Percentiles rank a stretch among this genome's conserved stretches.
Conservation (phyloP, 2,329 filamentous ascomycete genomes). For the Trichoderma sp. region DNA sequence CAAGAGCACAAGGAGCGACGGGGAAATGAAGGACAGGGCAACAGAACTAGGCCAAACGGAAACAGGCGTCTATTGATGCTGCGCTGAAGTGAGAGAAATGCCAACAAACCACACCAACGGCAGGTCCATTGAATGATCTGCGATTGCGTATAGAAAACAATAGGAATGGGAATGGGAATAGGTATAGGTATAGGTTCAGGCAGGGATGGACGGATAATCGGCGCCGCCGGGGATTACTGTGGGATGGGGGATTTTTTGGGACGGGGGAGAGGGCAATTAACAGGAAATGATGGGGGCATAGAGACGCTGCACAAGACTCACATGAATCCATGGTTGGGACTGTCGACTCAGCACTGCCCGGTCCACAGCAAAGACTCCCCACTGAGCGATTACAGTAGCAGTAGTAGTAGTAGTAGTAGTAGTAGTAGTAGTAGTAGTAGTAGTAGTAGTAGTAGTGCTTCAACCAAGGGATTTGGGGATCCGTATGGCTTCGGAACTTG, state of each 20-base stretch:
- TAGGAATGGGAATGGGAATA: too few species aligned
- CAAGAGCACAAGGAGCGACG: neutral
- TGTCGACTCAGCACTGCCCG: conserved; percentile 7
- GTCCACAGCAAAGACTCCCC: conserved; percentile 5
- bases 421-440: too few species aligned
- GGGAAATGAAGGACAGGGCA: neutral
- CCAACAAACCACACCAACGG: neutral
- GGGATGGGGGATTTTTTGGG: neutral
- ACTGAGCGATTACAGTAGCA: conserved; percentile 13
- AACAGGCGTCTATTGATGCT: neutral
- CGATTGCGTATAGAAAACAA: neutral
- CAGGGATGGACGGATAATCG: neutral
- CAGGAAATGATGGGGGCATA: conserved; percentile 4
- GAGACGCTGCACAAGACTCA: conserved; percentile 11
- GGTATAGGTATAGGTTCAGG: neutral
- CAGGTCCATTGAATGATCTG: conserved; percentile 7
- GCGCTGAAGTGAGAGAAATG: neutral
- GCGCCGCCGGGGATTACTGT: conserved; percentile 4
- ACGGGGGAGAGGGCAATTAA: neutral
- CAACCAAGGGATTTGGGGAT: too few species aligned
- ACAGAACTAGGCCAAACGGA: neutral
- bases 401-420: too few species aligned
- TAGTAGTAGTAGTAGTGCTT: too few species aligned
- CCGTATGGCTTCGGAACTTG: too few species aligned
- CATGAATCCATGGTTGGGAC: conserved; percentile 6